Percentiles rank a stretch among this genome's conserved stretches.
Evolutionary conservation across 2,329 filamentous ascomycete species (phyloP).

Genomic region (Fusarium burgessii): DNA sequence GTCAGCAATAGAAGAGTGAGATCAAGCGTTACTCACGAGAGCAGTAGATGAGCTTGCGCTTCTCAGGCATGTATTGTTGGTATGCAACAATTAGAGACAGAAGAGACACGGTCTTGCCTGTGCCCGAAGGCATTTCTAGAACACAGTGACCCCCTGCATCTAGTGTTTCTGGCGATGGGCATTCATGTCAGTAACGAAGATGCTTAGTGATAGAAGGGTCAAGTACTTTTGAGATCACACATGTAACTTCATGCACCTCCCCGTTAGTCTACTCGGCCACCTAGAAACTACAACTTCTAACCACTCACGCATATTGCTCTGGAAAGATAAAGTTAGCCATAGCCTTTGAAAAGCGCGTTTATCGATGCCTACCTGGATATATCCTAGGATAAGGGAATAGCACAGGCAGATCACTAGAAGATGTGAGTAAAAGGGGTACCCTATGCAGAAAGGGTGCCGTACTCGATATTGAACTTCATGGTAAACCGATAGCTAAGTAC

Average conservation of each 20-base stretch:
- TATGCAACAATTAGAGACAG: constrained; percentile 97
- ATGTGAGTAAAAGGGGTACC: constrained; percentile 31
- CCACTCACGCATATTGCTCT: constrained; percentile 68
- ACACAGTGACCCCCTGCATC: constrained; percentile 96
- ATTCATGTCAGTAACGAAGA: constrained; percentile 6
- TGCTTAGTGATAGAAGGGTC: neutral
- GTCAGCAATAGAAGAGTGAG: constrained; percentile 9
- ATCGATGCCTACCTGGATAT: constrained; percentile 62
- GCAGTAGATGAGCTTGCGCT: constrained; percentile 97
- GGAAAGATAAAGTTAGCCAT: constrained; percentile 3
- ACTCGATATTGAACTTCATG: constrained; percentile 68
- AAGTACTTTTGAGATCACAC: constrained; percentile 67
- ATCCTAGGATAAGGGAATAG: constrained; percentile 71
- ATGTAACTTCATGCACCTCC: constrained; percentile 58
- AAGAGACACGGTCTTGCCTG: constrained; percentile 95
- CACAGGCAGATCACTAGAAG: constrained; percentile 64
- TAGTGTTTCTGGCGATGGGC: constrained; percentile 70
- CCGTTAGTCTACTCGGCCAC: constrained; percentile 3
- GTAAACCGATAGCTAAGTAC: constrained; percentile 39
- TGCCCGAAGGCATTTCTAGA: constrained; percentile 98
- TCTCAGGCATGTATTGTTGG: constrained; percentile 92
- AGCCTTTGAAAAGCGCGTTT: neutral
- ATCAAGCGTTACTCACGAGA: constrained; percentile 69
- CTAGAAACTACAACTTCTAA: neutral
- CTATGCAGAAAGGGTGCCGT: constrained; percentile 30